A percentile compares a stretch with the other conserved stretches of the same genome.
phyloP scores from a whole-genome alignment of 768 basidiomycete genomes.

The Pleurotus giganteus region DNA sequence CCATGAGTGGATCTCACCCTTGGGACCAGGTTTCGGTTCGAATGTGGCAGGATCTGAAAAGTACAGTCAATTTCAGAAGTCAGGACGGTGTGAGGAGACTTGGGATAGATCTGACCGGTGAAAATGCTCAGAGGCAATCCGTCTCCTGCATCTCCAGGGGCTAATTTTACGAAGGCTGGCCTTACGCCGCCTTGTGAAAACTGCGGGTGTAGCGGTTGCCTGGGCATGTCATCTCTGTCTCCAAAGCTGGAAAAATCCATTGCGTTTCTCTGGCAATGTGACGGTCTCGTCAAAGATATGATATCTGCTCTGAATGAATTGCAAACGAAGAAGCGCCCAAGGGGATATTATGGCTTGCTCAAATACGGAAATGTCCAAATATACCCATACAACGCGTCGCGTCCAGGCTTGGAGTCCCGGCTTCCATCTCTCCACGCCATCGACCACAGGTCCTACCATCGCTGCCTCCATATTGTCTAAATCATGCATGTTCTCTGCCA shows the following conservation, averaged over 20 bases:
- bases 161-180: slow-evolving; percentile 23
- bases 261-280: no score
- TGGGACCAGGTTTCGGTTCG: slow-evolving; percentile 20
- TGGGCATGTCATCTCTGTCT: slow-evolving; percentile 6
- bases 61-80: background rate
- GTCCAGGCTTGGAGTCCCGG: background rate
- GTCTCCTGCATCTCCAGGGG: slow-evolving; percentile 22
- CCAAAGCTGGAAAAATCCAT: background rate
- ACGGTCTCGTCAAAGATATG: no score
- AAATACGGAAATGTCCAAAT: background rate
- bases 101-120: slow-evolving; percentile 17
- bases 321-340: no score
- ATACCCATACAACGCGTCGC: background rate
- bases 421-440: background rate
- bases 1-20: slow-evolving; percentile 29
- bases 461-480: no score
- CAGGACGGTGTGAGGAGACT: background rate
- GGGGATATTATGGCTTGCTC: background rate
- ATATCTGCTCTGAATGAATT: no score
- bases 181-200: slow-evolving; percentile 11
- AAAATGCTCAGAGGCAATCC: slow-evolving; percentile 22
- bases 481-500: no score
- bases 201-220: background rate
- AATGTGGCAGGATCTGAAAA: slow-evolving; percentile 20
- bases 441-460: no score